Percentiles rank a stretch among this genome's conserved stretches.
phyloP scores from a whole-genome alignment of 192 early-diverging fungal genomes.

The Gaertneriomyces semiglobifer region DNA sequence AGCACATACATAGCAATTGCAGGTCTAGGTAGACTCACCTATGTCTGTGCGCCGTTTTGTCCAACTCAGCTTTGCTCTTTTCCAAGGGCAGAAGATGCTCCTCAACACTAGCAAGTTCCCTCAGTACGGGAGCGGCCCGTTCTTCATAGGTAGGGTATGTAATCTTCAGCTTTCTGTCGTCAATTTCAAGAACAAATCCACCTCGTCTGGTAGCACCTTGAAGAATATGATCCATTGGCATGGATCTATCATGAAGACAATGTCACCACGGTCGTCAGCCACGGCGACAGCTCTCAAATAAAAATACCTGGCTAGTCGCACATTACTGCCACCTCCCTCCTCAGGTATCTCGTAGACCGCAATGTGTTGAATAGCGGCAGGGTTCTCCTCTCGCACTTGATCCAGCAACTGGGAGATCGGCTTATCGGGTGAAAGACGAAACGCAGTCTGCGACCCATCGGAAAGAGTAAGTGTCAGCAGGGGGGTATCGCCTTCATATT shows the following conservation, averaged over 20 bases:
- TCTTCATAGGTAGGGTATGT: conserved; percentile 17
- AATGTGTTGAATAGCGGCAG: conserved; percentile 6
- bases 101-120: conserved; percentile 23
- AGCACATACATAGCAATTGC: too few species aligned
- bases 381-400: conserved; percentile 30
- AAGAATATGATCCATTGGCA: conserved; percentile 16
- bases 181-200: conserved; percentile 16
- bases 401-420: conserved; percentile 28
- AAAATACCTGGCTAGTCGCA: conserved; percentile 26
- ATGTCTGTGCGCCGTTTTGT: conserved; percentile 20
- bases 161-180: background rate
- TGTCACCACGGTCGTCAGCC: background rate
- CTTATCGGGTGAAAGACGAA: conserved; percentile 25
- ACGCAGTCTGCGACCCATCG: conserved; percentile 6
- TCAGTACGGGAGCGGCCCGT: conserved; percentile 11
- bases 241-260: conserved; percentile 12
- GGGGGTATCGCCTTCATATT: conserved; percentile 20
- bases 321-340: background rate
- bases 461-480: conserved; percentile 26
- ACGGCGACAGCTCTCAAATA: background rate
- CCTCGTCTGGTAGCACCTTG: conserved; percentile 17
- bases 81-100: conserved; percentile 24
- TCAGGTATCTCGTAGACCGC: conserved; percentile 24
- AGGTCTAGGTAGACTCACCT: too few species aligned
- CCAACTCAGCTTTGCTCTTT: conserved; percentile 17